phyloP scores from a whole-genome alignment of 768 basidiomycete genomes.

The Megacollybia marginata region DNA sequence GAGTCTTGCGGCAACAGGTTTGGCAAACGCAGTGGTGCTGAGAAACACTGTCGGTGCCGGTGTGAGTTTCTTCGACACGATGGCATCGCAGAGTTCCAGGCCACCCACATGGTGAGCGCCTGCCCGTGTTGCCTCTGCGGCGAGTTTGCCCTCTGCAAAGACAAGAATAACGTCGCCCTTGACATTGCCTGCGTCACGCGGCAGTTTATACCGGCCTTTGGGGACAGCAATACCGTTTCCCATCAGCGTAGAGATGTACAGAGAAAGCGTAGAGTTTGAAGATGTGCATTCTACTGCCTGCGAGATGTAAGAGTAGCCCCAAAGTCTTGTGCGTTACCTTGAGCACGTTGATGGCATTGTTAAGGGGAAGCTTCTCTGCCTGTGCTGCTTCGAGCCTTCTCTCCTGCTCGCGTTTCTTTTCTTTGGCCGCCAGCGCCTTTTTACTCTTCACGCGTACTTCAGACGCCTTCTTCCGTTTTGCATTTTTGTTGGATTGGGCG shows the following conservation, averaged over 20 bases:
- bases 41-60: slow-evolving; percentile 82
- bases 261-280: slow-evolving; percentile 70
- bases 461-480: neutral
- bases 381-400: slow-evolving; percentile 50
- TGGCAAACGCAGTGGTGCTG: slow-evolving; percentile 72
- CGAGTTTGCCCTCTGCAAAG: slow-evolving; percentile 81
- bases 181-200: slow-evolving; percentile 53
- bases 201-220: slow-evolving; percentile 83
- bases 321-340: slow-evolving; percentile 34
- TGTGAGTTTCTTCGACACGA: slow-evolving; percentile 64
- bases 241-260: slow-evolving; percentile 74
- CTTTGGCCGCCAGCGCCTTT: slow-evolving; percentile 61
- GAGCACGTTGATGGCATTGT: slow-evolving; percentile 61
- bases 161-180: slow-evolving; percentile 78
- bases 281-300: slow-evolving; percentile 82
- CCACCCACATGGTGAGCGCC: slow-evolving; percentile 93
- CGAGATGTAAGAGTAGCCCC: slow-evolving; percentile 2
- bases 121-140: slow-evolving; percentile 76
- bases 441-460: slow-evolving; percentile 48
- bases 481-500: neutral
- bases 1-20: slow-evolving; percentile 71
- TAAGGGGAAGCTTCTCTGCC: slow-evolving; percentile 57
- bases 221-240: slow-evolving; percentile 77
- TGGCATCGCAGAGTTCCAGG: slow-evolving; percentile 76
- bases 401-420: slow-evolving; percentile 48